Base-by-base conservation (phyloP, 805 yeast species). In the Candida bentonensis region DNA sequence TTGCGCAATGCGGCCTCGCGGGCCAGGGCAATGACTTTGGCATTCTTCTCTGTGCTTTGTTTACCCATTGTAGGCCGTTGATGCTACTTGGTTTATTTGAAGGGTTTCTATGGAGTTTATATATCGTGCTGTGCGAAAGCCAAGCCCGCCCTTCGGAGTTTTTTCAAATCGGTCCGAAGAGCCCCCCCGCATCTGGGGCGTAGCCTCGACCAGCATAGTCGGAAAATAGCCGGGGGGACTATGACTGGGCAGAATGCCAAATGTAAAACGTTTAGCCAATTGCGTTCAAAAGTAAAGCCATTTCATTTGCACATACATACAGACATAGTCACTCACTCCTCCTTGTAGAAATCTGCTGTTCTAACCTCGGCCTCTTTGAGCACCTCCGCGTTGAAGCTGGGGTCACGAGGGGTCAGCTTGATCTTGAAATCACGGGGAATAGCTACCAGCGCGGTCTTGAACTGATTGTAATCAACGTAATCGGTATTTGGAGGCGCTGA, bases 361-460 rank as follows among this genome's bases (percentile, higher is more conserved):
- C 55, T 47, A 5, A 22, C 48, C 40, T 46, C 47, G 21, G 54
- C 44, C 15, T 41, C 49, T 15, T 41, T 47, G 15, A 52, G 43
- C 15, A 43, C 41, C 15, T 42, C 45, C 36, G 49, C 51, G 15
- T 51, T 33, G 26, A 40, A 30, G 7, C 39, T 45, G n/a, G 49
- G 51, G 28, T 52, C 44, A 23, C 56, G 36, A n/a, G 55, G 55
- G 22, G 52, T 50, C 23, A 52, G 43, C 45, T 49, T 48, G 34
- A 52, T 51, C 44, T 49, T 52, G 49, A 52, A 52, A 27, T 51
- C 55, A 3, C 53, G 46, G n/a, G 56, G 56, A 40, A 50, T 50
- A 20, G 54, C 53, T 4, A 52, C 56, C 43, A 52, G 41, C 9
- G 55, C 55, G 21, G 51, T 48, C 43, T 51, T 52, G 45, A 51